Conservation (phyloP, 2,329 filamentous ascomycete genomes). For the Zymoseptoria brevis region DNA sequence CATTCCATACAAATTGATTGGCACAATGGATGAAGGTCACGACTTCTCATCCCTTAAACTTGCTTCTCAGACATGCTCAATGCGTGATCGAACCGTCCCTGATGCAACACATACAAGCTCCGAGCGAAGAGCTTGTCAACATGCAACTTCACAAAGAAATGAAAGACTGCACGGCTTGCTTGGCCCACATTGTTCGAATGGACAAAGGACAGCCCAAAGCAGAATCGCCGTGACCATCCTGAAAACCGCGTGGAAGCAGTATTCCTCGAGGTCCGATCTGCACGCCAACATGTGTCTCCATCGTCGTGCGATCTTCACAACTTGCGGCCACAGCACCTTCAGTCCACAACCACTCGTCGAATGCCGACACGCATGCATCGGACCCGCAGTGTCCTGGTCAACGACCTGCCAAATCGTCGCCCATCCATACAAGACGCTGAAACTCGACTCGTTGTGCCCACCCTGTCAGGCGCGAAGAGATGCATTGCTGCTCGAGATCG, state of each 20-base stretch:
- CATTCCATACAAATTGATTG: background rate
- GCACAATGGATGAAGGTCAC: no score
- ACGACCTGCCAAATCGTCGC: constrained; percentile 22
- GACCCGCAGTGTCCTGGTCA: constrained; percentile 16
- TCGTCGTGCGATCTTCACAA: constrained; percentile 34
- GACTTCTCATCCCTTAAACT: background rate
- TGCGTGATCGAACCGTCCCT: background rate
- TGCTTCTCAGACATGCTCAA: background rate
- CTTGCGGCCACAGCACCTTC: constrained; percentile 36
- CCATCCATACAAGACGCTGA: constrained; percentile 32
- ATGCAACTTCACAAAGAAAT: background rate
- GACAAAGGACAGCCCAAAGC: background rate
- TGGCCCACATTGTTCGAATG: background rate
- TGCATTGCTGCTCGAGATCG: constrained; percentile 21
- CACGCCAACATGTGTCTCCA: constrained; percentile 36
- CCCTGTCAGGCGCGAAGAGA: constrained; percentile 26
- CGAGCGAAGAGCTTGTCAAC: background rate
- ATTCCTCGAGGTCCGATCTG: background rate
- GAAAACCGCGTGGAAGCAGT: background rate
- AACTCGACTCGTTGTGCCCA: constrained; percentile 29
- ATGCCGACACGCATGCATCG: constrained; percentile 28
- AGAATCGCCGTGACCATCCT: background rate
- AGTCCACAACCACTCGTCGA: constrained; percentile 28
- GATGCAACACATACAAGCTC: background rate
- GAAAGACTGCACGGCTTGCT: background rate